Base-by-base conservation (phyloP, 2,329 filamentous ascomycete genomes). In the Aspergillus japonicus region DNA sequence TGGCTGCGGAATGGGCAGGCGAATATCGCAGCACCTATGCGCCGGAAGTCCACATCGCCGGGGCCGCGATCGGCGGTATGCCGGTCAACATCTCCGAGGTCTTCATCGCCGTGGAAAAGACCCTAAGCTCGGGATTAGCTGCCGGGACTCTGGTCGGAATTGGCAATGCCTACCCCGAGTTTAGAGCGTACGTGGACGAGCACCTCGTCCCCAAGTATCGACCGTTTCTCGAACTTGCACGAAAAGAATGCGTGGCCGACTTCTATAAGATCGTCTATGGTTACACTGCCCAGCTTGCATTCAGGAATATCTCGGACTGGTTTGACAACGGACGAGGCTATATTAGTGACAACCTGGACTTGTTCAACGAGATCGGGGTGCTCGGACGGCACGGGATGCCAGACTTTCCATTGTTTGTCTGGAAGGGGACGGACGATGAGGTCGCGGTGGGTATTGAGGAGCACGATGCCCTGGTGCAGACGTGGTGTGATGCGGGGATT, bases 21-120 rank as follows among this genome's bases (percentile, higher is more conserved):
- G 14, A n/a, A 16, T 44, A n/a, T 44, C 39, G 16, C 39, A 12
- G 39, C 8, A 14, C 19, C 1, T 56, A 56, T 8, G 54, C 54
- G 10, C 54, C 54, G 12, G 47, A 56, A 4, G 19, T 56, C 4
- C 54, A 42, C 16, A 56, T 56, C 16, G 26, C 23, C 3, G 54
- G 47, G n/a, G 54, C 54, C n/a, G 54, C 54, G 3, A 50, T 56
- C 2, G 54, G 54, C 16, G 54, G 54, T n/a, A 24, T 49, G 8
- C 54, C 54, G 1, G 14, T 31, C 5, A 56, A 56, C 8, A 51
- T 56, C 1, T 44, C 39, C 2, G 16, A 44, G 39, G 39, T 19
- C 39, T 44, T 44, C 16, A 3, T n/a, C 6, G 39, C 4, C 14
- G 39, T 19, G 7, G 39, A 44, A 19, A 44, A 44, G 8, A 44